phyloP scores from a whole-genome alignment of 2,329 filamentous ascomycete species.

The Sporothrix humicola region DNA sequence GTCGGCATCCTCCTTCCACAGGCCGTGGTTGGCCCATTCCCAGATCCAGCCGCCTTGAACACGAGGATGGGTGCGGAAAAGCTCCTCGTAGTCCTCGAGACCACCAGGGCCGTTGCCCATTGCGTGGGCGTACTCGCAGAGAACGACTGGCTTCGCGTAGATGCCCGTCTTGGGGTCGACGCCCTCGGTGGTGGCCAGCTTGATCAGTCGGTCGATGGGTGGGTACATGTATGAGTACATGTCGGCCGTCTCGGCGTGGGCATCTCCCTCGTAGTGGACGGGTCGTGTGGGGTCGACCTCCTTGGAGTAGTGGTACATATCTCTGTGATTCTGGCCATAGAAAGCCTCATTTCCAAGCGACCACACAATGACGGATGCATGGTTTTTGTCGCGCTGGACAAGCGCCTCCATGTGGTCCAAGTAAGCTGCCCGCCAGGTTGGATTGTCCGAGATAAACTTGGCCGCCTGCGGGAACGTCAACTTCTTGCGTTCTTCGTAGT shows the following conservation, averaged over 20 bases:
- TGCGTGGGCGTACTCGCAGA: constrained; percentile 65
- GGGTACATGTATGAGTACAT: constrained; percentile 74
- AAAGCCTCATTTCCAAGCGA: constrained; percentile 76
- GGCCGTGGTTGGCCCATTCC: constrained; percentile 69
- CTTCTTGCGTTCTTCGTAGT: constrained; percentile 65
- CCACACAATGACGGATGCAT: constrained; percentile 74
- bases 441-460: constrained; percentile 65
- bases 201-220: constrained; percentile 56
- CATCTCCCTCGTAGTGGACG: constrained; percentile 71
- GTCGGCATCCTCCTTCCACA: constrained; percentile 54
- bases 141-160: constrained; percentile 63
- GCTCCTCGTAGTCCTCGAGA: constrained; percentile 69
- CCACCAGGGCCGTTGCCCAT: constrained; percentile 78
- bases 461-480: constrained; percentile 61
- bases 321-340: constrained; percentile 70
- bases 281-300: constrained; percentile 61
- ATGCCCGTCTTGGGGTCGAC: constrained; percentile 49
- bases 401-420: constrained; percentile 69
- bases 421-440: constrained; percentile 67
- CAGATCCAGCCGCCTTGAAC: constrained; percentile 72
- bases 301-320: constrained; percentile 70
- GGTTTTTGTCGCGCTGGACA: constrained; percentile 72
- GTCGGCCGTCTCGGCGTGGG: constrained; percentile 63
- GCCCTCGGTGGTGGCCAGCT: constrained; percentile 52
- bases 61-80: constrained; percentile 64